Base-by-base conservation (phyloP, 169 alveolate species). In the Amoebophrya sp. region DNA sequence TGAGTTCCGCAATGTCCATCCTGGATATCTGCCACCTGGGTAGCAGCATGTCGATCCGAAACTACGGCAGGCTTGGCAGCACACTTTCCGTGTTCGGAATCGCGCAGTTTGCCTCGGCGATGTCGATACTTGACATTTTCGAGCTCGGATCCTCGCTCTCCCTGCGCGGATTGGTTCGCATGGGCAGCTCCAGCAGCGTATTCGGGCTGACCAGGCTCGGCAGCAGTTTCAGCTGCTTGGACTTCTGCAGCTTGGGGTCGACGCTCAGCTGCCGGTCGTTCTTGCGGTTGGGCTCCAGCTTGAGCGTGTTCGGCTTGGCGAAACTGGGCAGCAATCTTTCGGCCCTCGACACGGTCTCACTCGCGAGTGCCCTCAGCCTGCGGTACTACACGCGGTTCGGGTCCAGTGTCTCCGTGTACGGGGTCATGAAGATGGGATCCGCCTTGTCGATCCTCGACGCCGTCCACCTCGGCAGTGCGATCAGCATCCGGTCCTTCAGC, bases 161-260 rank as follows among this genome's bases (percentile, higher is more conserved):
- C 40, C 33, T 90, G 53, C 92, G 93, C n/a, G 66, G 90, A 0
- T 38, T 14, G 29, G 92, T 47, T 47, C 90, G 92, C n/a, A 23
- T 90, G 77, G 94, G 90, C 55, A 25, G 33, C 77, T 40, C 66
- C 77, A 39, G 53, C 77, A 77, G 90, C 40, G 39, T 55, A n/a
- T 92, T 90, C 33, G 94, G 94, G 0, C 39, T 90, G 92, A 89
- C 91, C 40, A 40, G 94, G 55, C 92, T 66, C 18, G 92, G 92
- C n/a, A 88, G 90, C 90, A 25, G 32, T 88, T 3, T 39, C 23
- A 35, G 40, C 90, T 25, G 14, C n/a, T 40, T 88, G 29, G 90
- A 88, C 32, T 33, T 12, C 23, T 18, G 47, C 39, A 29, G 66
- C 77, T 91, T 0, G n/a, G 90, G 90, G 2, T 25, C 40, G 23